A percentile compares a stretch with the other conserved stretches of the same genome.
phyloP scores from a whole-genome alignment of 441 rosid genomes.

The Populus tomentosa region DNA sequence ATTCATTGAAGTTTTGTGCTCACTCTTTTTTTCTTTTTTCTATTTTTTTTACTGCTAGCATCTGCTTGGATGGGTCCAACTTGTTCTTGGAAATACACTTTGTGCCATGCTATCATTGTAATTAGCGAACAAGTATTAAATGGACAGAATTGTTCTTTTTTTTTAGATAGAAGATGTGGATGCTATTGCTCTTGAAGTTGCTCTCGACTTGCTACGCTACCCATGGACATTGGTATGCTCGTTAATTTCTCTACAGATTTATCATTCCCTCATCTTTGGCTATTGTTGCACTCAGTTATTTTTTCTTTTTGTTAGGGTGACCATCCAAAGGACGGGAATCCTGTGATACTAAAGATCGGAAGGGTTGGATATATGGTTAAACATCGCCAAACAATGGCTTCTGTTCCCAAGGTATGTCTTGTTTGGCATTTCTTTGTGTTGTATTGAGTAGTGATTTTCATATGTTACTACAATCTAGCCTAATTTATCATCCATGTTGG shows the following conservation, averaged over 20 bases:
- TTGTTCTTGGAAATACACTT: neutral
- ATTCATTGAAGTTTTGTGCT: neutral
- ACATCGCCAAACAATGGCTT: conserved; percentile 77
- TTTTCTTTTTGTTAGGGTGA: conserved; percentile 53
- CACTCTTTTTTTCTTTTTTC: neutral
- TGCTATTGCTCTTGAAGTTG: conserved; percentile 67
- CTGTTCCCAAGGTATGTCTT: conserved; percentile 76
- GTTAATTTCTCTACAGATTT: conserved; percentile 14
- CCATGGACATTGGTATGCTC: conserved; percentile 72
- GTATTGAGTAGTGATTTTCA: too few relatives aligned
- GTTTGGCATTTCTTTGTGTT: too few relatives aligned
- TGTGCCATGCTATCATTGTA: neutral
- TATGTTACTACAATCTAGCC: too few relatives aligned
- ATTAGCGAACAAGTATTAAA: neutral
- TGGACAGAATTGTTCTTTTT: conserved; percentile 13
- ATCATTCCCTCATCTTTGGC: conserved; percentile 5
- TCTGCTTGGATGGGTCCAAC: neutral
- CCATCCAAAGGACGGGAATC: conserved; percentile 79
- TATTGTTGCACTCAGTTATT: conserved; percentile 10
- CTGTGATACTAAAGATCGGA: conserved; percentile 61
- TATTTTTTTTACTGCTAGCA: neutral
- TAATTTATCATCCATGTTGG: too few relatives aligned
- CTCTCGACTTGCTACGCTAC: conserved; percentile 69
- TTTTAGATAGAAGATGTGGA: conserved; percentile 62
- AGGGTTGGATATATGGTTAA: conserved; percentile 61